phyloP scores from a whole-genome alignment of 2,329 filamentous ascomycete genomes.

The Penicillium sp. region DNA sequence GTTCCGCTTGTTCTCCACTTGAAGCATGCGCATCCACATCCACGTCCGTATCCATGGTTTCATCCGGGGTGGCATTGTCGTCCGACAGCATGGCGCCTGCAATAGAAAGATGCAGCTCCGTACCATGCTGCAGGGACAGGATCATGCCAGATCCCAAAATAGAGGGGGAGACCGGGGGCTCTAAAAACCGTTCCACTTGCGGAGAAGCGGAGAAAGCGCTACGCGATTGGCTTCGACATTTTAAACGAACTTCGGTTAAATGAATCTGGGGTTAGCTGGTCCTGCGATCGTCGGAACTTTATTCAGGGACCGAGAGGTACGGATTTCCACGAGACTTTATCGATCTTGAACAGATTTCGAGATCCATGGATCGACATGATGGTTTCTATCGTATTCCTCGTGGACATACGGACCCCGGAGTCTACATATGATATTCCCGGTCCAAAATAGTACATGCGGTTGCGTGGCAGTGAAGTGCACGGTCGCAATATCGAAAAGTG shows the following conservation, averaged over 20 bases:
- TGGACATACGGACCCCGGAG: not conserved
- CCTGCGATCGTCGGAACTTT: not conserved
- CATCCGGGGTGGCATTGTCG: constrained; percentile 25
- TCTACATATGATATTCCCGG: too few species aligned
- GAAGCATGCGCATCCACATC: not conserved
- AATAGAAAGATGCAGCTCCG: constrained; percentile 22
- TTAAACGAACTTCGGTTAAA: constrained; percentile 11
- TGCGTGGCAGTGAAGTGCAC: not conserved
- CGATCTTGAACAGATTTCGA: too few species aligned
- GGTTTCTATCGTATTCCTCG: too few species aligned
- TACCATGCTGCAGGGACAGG: not conserved
- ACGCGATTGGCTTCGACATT: constrained; percentile 6
- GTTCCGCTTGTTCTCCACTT: not conserved
- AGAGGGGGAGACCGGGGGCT: constrained; percentile 9
- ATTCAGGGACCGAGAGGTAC: not conserved
- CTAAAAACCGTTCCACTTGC: constrained; percentile 2
- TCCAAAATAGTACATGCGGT: not conserved
- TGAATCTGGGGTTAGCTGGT: constrained; percentile 11
- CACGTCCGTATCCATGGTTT: constrained; percentile 4
- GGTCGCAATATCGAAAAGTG: not conserved
- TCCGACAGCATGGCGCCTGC: constrained; percentile 33
- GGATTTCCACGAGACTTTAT: too few species aligned
- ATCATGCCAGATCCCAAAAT: not conserved
- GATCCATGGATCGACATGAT: too few species aligned
- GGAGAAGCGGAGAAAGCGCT: constrained; percentile 8